A percentile compares a stretch with the other conserved stretches of the same genome.
Evolutionary conservation across 2,329 filamentous ascomycete species (phyloP).

Genomic region (Beauveria brongniartii): DNA sequence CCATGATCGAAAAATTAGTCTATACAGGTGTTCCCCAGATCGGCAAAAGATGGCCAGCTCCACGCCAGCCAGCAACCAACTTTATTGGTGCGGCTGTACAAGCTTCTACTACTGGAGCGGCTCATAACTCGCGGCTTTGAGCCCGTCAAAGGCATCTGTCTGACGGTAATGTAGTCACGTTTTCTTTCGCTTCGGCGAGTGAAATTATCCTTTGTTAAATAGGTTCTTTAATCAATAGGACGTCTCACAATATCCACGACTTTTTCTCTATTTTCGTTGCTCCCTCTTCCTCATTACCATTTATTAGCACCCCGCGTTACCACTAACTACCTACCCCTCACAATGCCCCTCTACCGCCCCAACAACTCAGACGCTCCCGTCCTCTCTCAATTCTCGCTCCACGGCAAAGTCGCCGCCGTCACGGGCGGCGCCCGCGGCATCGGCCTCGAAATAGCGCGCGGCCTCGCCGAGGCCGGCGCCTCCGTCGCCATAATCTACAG

Average conservation of each 20-base stretch:
- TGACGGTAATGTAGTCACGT: too few relatives aligned
- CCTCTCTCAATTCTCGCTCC: constrained; percentile 6
- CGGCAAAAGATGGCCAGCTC: not conserved
- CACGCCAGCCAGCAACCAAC: not conserved
- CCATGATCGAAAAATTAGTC: not conserved
- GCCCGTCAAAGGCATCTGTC: not conserved
- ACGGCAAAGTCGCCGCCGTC: constrained; percentile 9
- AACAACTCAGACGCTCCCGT: constrained; percentile 3
- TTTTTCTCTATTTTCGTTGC: not conserved
- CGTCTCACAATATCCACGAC: not conserved
- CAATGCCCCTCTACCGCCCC: constrained; percentile 8
- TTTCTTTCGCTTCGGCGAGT: too few relatives aligned
- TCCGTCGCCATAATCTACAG: constrained; percentile 13
- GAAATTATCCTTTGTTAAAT: too few relatives aligned
- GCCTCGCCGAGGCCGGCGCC: constrained; percentile 13
- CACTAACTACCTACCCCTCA: not conserved
- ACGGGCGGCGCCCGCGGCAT: constrained; percentile 13
- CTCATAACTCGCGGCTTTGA: not conserved
- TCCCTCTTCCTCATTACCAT: not conserved
- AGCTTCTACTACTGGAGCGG: constrained; percentile 2
- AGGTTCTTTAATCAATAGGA: not conserved
- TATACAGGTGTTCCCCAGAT: not conserved
- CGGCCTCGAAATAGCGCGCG: constrained; percentile 15
- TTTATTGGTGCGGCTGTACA: constrained; percentile 5
- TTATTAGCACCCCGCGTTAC: not conserved